A percentile compares a stretch with the other conserved stretches of the same genome.
These are phyloP conservation scores for Colletotrichum falcatum DNA, from an alignment of 2,329 filamentous ascomycete genomes.

Conservation along the genomic window DNA sequence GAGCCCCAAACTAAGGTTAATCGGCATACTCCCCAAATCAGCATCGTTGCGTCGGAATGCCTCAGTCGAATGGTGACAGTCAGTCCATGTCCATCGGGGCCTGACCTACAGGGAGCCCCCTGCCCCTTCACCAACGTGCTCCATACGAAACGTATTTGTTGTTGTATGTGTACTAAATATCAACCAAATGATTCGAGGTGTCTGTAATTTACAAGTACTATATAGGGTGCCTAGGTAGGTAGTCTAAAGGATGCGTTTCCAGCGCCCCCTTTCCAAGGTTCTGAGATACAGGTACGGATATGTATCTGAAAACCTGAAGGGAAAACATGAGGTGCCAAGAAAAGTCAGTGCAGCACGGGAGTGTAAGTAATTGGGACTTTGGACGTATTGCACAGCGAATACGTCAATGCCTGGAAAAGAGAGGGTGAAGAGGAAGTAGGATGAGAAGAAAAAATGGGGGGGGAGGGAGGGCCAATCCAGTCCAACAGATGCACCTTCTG, in stretches of 20 bases:
- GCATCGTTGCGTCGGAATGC: slow-evolving; percentile 29
- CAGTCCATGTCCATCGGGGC: slow-evolving; percentile 17
- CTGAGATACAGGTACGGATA: not conserved
- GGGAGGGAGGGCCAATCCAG: not conserved
- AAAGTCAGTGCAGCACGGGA: slow-evolving; percentile 12
- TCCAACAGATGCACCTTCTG: slow-evolving; percentile 1
- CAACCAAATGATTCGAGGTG: not conserved
- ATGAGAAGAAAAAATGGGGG: not conserved
- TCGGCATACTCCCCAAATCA: slow-evolving; percentile 27
- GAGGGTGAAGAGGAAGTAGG: not conserved
- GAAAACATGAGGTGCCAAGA: slow-evolving; percentile 20
- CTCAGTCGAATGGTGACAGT: slow-evolving; percentile 28
- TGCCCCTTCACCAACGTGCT: not conserved
- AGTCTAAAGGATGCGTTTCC: not conserved
- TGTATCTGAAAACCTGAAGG: not conserved
- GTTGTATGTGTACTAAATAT: not conserved
- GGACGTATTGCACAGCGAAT: not conserved
- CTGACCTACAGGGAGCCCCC: slow-evolving; percentile 6
- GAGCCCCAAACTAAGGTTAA: slow-evolving; percentile 28
- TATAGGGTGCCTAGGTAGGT: not conserved
- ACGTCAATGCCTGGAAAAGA: not conserved
- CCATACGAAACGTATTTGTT: not conserved
- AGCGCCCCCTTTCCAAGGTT: not conserved
- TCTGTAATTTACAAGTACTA: too few species aligned
- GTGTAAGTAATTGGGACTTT: not conserved